Evolutionary conservation across 164 flowering plant genomes (phyloP).

Genomic region (Dillenia suffruticosa): DNA sequence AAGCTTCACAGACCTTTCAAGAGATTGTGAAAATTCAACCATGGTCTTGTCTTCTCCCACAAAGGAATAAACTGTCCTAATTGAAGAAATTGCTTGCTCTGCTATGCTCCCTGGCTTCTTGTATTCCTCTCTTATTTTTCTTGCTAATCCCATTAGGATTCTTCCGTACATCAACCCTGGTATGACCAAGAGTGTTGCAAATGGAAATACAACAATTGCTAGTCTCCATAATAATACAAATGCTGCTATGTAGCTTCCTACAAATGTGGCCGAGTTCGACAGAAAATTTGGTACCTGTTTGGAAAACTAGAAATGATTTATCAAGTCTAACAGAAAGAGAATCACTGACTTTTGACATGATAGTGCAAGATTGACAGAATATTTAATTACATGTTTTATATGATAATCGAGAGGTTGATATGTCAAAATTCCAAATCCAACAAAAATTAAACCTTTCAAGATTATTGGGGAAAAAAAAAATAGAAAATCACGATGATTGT

Average conservation of each 20-base stretch:
- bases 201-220: constrained; percentile 70
- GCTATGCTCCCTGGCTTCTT: constrained; percentile 21
- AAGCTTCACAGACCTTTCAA: constrained; percentile 43
- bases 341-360: neutral
- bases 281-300: constrained; percentile 13
- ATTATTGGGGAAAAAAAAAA: too few relatives aligned
- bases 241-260: constrained; percentile 46
- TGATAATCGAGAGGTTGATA: too few relatives aligned
- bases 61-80: constrained; percentile 61
- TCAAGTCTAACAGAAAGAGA: neutral
- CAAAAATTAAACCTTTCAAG: too few relatives aligned
- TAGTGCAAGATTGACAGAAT: neutral
- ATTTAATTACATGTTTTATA: too few relatives aligned
- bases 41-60: constrained; percentile 49
- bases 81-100: neutral
- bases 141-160: constrained; percentile 51
- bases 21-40: constrained; percentile 32
- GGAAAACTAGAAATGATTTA: neutral
- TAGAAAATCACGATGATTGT: neutral
- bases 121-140: constrained; percentile 66
- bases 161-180: constrained; percentile 82
- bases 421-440: too few relatives aligned
- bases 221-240: constrained; percentile 66
- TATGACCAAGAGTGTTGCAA: constrained; percentile 51
- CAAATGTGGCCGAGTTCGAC: constrained; percentile 8